phyloP scores from a whole-genome alignment of 148 eudicot genomes.

The Persicaria maculosa region DNA sequence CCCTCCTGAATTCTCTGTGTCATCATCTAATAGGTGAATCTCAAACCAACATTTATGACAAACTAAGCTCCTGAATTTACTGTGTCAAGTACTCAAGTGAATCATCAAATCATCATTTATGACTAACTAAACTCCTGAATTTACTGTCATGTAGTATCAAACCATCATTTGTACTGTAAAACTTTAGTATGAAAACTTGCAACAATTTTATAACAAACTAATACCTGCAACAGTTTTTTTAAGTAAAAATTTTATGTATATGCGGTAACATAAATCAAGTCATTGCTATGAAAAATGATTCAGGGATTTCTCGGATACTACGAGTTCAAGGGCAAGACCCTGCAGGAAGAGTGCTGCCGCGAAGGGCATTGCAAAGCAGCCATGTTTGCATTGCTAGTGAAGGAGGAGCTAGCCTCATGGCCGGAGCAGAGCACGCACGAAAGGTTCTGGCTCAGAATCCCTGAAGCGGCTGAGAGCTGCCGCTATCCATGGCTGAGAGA shows the following conservation, averaged over 20 bases:
- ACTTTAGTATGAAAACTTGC: neutral
- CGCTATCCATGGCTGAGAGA: constrained; percentile 54
- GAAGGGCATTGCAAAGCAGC: constrained; percentile 50
- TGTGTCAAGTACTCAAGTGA: no score
- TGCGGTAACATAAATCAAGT: neutral
- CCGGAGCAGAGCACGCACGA: constrained; percentile 44
- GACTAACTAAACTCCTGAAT: neutral
- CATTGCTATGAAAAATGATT: neutral
- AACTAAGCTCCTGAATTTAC: no score
- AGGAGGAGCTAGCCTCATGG: constrained; percentile 52
- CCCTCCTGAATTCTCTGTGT: no score
- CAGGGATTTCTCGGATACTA: constrained; percentile 42
- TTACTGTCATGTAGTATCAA: neutral
- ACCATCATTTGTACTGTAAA: neutral
- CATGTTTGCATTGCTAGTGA: constrained; percentile 50
- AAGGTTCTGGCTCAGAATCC: constrained; percentile 38
- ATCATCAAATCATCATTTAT: no score
- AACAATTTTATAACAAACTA: neutral
- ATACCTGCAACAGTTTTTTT: no score
- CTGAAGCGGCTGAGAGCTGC: constrained; percentile 43
- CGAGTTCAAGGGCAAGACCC: constrained; percentile 48
- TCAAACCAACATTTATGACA: no score
- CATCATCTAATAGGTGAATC: no score
- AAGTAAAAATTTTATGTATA: neutral
- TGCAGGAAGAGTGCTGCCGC: constrained; percentile 42